Percentiles rank a stretch among this genome's conserved stretches.
These are phyloP conservation scores for Zymoseptoria tritici DNA, from an alignment of 2,329 filamentous ascomycete species.

Conservation along the genomic window DNA sequence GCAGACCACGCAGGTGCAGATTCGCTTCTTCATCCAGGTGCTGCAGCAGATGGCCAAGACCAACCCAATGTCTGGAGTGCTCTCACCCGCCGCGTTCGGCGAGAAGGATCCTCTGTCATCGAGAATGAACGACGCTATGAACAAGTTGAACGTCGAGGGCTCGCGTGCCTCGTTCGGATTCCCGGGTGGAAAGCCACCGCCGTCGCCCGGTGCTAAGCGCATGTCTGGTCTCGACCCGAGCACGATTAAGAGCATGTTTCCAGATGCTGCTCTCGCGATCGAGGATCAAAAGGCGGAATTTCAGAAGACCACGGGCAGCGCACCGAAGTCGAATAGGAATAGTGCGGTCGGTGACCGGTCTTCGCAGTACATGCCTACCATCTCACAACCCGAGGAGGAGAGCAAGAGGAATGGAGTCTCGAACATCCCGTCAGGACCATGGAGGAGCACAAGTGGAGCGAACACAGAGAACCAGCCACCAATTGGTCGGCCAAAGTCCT, in stretches of 20 bases:
- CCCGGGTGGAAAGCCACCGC: constrained; percentile 55
- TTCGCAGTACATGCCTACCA: constrained; percentile 61
- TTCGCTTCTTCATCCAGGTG: constrained; percentile 98
- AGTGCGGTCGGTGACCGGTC: constrained; percentile 72
- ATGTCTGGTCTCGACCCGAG: constrained; percentile 90
- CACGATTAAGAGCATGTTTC: constrained; percentile 98
- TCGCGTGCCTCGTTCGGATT: constrained; percentile 74
- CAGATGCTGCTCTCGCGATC: constrained; percentile 95
- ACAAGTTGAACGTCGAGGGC: constrained; percentile 80
- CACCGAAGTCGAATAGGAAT: constrained; percentile 86
- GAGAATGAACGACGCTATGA: constrained; percentile 92
- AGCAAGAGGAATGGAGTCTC: constrained; percentile 52
- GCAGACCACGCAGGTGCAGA: constrained; percentile 97
- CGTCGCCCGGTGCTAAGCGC: constrained; percentile 73
- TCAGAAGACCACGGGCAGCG: constrained; percentile 86
- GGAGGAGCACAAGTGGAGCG: constrained; percentile 51
- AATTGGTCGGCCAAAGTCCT: constrained; percentile 65
- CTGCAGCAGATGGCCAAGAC: constrained; percentile 98
- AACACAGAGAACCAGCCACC: constrained; percentile 44
- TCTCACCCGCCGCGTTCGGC: constrained; percentile 86
- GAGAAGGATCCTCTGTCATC: constrained; percentile 99
- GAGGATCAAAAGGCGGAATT: constrained; percentile 97
- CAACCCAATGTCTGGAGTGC: constrained; percentile 90
- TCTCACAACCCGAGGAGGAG: constrained; percentile 60
- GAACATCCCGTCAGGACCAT: constrained; percentile 69